phyloP scores from a whole-genome alignment of 1,284 basidiomycete species.

The Vanrija humicola region DNA sequence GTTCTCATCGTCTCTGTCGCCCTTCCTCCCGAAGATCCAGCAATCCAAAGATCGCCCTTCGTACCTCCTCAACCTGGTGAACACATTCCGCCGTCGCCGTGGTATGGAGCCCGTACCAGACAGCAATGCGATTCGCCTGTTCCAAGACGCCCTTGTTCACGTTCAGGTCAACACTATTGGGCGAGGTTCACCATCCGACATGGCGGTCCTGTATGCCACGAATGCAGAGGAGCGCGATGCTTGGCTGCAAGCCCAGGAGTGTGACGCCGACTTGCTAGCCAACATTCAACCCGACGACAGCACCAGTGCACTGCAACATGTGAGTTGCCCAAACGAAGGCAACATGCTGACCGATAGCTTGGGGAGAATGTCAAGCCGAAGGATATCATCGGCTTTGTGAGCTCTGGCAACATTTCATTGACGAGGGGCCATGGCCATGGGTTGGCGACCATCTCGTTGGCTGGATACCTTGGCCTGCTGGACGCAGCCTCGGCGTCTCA shows the following conservation, averaged over 20 bases:
- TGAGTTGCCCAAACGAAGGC: conserved; percentile 26
- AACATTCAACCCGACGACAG: conserved; percentile 26
- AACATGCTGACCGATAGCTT: conserved; percentile 47
- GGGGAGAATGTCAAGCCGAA: conserved; percentile 50
- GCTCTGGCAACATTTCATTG: conserved; percentile 73
- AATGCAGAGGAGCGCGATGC: conserved; percentile 53
- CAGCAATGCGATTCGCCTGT: conserved; percentile 52
- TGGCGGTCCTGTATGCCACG: conserved; percentile 65
- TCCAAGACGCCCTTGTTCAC: conserved; percentile 60
- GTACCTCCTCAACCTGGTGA: conserved; percentile 57
- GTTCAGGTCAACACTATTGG: conserved; percentile 61
- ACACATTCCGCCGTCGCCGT: conserved; percentile 59
- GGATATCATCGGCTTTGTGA: conserved; percentile 69
- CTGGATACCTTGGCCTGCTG: conserved; percentile 53
- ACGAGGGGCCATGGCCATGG: conserved; percentile 68
- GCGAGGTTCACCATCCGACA: conserved; percentile 67
- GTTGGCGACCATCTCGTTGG: conserved; percentile 64
- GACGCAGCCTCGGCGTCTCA: conserved; percentile 51
- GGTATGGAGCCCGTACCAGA: conserved; percentile 50
- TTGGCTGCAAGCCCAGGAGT: conserved; percentile 52
- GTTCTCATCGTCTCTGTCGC: conserved; percentile 53
- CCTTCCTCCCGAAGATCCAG: conserved; percentile 8
- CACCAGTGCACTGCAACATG: conserved; percentile 52
- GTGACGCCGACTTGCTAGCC: conserved; percentile 14
- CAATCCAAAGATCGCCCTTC: conserved; percentile 11